Evolutionary conservation across 768 basidiomycete species (phyloP).

Genomic region (Lyophyllum shimeji): DNA sequence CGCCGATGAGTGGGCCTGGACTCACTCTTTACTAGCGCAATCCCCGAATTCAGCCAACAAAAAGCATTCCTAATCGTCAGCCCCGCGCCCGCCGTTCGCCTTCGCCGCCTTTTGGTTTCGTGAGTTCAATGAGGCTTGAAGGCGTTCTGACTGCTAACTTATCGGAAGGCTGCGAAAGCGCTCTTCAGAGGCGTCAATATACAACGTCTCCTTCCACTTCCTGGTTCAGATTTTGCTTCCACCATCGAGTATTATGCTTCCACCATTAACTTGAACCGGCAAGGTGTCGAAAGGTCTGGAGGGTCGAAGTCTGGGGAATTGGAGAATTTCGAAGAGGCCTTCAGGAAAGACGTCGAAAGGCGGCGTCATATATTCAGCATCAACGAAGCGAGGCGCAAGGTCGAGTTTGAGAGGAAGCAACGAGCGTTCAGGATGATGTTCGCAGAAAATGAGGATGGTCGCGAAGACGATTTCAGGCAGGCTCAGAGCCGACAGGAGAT

Average conservation of each 20-base stretch:
- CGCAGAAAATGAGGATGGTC: neutral
- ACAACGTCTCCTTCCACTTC: slow-evolving; percentile 1
- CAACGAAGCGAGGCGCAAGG: slow-evolving; percentile 4
- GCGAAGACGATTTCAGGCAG: neutral
- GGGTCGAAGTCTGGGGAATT: no score
- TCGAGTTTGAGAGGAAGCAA: slow-evolving; percentile 2
- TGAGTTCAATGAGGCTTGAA: neutral
- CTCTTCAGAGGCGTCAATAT: slow-evolving; percentile 3
- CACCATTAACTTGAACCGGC: neutral
- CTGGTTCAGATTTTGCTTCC: neutral
- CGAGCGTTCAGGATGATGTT: neutral
- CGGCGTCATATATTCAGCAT: slow-evolving; percentile 3
- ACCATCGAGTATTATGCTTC: neutral
- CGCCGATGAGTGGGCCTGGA: neutral
- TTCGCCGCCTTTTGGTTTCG: slow-evolving; percentile 5
- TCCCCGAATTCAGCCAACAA: neutral
- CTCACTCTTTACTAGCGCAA: neutral
- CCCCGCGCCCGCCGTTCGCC: neutral
- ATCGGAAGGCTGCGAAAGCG: neutral
- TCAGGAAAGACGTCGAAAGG: neutral
- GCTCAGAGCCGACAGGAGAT: neutral
- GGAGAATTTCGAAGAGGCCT: neutral
- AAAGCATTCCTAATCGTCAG: neutral
- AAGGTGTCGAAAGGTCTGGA: slow-evolving; percentile 1
- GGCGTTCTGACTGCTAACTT: neutral